Evolutionary conservation across 345 rosid species (phyloP).

Genomic region (Melaleuca alternifolia): DNA sequence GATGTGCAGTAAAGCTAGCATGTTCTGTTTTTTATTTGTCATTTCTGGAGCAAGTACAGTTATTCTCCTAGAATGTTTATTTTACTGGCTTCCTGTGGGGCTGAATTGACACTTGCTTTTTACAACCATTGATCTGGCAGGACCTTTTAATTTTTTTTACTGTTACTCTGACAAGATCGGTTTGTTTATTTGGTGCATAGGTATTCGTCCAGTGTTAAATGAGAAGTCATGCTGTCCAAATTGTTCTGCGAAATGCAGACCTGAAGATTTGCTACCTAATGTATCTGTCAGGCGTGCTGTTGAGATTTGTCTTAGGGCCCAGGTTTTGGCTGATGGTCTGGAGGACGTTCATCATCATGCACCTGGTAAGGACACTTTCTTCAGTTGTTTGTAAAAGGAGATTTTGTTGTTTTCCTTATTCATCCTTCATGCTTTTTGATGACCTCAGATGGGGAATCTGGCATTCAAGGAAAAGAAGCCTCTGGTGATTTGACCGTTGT

Average conservation of each 20-base stretch:
- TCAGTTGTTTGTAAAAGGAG: not conserved
- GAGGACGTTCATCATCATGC: conserved; percentile 20
- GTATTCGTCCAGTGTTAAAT: conserved; percentile 22
- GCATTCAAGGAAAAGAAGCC: conserved; percentile 33
- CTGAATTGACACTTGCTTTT: not conserved
- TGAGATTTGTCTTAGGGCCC: conserved; percentile 24
- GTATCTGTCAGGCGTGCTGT: conserved; percentile 39
- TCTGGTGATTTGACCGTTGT: conserved; percentile 17
- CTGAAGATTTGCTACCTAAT: conserved; percentile 39
- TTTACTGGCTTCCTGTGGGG: not conserved
- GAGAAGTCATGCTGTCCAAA: conserved; percentile 39
- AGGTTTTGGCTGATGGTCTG: conserved; percentile 10
- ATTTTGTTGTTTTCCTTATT: not conserved
- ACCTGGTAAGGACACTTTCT: conserved; percentile 21
- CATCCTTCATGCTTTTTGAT: not conserved
- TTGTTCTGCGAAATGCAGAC: conserved; percentile 27
- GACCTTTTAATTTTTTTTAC: not conserved
- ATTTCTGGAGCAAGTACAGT: not conserved
- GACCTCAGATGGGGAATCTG: conserved; percentile 40
- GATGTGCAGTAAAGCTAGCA: not conserved
- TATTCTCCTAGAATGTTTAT: not conserved
- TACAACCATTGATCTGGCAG: not conserved
- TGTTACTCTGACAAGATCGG: not conserved
- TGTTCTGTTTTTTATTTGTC: not conserved
- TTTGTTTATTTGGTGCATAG: conserved; percentile 8